Evolutionary conservation across 2,329 filamentous ascomycete species (phyloP), one percentile per base, ranked within the genome.

Genomic region (Pseudocercospora musae): DNA sequence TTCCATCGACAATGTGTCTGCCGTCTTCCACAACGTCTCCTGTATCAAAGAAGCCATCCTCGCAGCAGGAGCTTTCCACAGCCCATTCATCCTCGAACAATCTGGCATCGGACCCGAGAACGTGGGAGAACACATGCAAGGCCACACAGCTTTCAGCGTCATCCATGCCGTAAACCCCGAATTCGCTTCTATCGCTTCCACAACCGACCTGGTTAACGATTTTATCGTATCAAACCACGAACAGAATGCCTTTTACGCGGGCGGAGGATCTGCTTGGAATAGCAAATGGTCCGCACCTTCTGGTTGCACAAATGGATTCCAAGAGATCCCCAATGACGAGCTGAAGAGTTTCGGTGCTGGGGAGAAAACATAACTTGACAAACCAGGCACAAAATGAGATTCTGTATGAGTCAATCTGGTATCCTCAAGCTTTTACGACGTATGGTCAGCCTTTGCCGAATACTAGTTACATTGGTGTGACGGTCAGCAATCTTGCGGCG

Each of bases 21-120:
- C 62, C 27, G 25, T 62, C 42, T 66, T 64, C 40, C 64, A 66
- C 57, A 66, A 66, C 48, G 57, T 66, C 37, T 64, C 62, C n/a
- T 66, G 64, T 46, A 68, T 68, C 1, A 75, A 77, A 42, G 80
- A 82, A 65, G 77, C 81, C 31, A 79, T 82, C 62, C 62, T 82
- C 48, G 72, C 78, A 11, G 80, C 72, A 8, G 87, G 87, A 25
- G 81, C 84, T 1, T 89, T 85, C 73, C 86, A 88, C 74, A 82
- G 82, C 1, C 86, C 86, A 4, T 87, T 89, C 73, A 76, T 90
- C 6, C 82, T 90, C 15, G 85, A 87, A 76, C 81, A 88, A 2
- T 84, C 80, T 48, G 87, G 87, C 18, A 81, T 89, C 40, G 87
- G 87, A 0, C 85, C 85, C 0, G 82, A 83, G 1, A 84, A 87